Conservation (phyloP, 2,329 filamentous ascomycete genomes). For the Pseudogymnoascus sp. region DNA sequence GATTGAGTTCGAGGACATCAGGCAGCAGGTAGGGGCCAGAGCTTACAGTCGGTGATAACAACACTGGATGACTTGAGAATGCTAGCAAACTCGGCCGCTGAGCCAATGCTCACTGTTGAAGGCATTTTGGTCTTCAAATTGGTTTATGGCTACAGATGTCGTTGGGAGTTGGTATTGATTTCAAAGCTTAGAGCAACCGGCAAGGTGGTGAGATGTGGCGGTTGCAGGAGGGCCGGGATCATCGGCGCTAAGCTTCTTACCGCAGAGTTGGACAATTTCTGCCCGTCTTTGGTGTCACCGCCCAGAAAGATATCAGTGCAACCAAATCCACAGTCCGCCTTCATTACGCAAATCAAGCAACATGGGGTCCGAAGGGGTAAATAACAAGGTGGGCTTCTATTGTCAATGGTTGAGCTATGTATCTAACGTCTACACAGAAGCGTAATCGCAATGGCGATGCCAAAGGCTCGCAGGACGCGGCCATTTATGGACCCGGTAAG, state of each 20-base stretch:
- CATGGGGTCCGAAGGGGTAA: background rate
- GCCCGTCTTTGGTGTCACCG: slow-evolving; percentile 8
- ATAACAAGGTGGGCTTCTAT: background rate
- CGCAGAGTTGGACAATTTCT: background rate
- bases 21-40: slow-evolving; percentile 15
- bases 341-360: background rate
- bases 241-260: background rate
- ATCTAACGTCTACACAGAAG: slow-evolving; percentile 20
- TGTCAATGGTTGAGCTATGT: background rate
- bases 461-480: slow-evolving; percentile 29
- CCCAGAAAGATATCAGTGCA: background rate
- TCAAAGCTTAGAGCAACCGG: background rate
- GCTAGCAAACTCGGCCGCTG: slow-evolving; percentile 60
- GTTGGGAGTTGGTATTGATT: background rate
- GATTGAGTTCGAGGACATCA: slow-evolving; percentile 20
- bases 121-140: slow-evolving; percentile 8
- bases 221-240: background rate
- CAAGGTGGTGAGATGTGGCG: slow-evolving; percentile 9
- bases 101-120: slow-evolving; percentile 47
- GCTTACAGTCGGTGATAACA: slow-evolving; percentile 83
- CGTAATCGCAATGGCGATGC: slow-evolving; percentile 26
- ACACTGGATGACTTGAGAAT: slow-evolving; percentile 66
- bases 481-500: slow-evolving; percentile 55
- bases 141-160: background rate
- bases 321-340: background rate